Evolutionary conservation across 2,329 filamentous ascomycete species (phyloP), one percentile per base, ranked within the genome.

Genomic region (Hypocrella siamensis): DNA sequence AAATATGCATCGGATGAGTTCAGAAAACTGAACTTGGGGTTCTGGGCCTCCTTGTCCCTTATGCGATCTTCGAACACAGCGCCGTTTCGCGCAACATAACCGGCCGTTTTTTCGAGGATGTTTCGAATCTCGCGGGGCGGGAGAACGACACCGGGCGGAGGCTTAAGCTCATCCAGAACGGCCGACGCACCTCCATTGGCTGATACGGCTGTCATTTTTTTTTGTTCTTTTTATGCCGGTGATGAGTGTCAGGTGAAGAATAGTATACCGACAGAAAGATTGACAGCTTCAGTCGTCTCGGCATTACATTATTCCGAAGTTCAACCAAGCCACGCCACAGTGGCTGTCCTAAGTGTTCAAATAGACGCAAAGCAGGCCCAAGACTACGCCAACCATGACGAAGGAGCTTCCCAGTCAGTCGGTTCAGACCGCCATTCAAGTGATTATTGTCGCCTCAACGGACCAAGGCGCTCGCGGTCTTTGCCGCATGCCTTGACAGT

Each of bases 11-110:
- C 88, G 43, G 72, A 67, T 12, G 69, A 63, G 46, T 72, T 76
- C 19, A 98, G 60, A 54, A 96, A 98, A 46, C 79, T 83, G 54
- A 96, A 90, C 50, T 92, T 93, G n/a, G 82, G 72, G 47, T 92
- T 90, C 42, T 67, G 67, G 45, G 72, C 70, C 52, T 93, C 79
- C 57, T 90, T 92, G 42, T 86, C 75, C 46, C 82, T 77, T 42
- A 98, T 79, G 43, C 79, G 75, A 45, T 86, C 79, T 58, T 92
- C 81, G 48, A 92, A 85, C 6, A 73, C 63, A 26, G 65, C 51
- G 16, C 73, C 73, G 44, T 75, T 75, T 40, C 73, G 61, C 41
- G 77, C 76, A 36, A 94, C 82, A 52, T 92, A 96, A 29, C 85
- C 85, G 32, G 90, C 88, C 10, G 88, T 93, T 61, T 93, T 96